These are phyloP conservation scores for Boletales sp. DNA, from an alignment of 768 basidiomycete species.

Conservation along the genomic window DNA sequence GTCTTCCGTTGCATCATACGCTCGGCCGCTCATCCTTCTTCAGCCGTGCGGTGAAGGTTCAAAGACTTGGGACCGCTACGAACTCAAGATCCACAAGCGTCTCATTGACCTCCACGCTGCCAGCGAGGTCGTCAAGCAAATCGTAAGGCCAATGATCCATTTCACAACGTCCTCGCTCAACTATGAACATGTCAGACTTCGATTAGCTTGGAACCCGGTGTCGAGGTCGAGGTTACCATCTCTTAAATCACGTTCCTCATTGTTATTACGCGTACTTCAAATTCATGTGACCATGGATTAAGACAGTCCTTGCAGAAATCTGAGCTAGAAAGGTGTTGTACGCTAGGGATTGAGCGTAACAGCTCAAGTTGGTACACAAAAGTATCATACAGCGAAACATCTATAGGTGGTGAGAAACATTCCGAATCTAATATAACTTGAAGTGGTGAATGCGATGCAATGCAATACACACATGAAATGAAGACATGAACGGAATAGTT, in stretches of 20 bases:
- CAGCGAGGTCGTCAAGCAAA: constrained; percentile 99
- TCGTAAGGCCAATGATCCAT: constrained; percentile 57
- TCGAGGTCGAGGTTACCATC: constrained; percentile 98
- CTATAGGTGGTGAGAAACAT: constrained; percentile 12
- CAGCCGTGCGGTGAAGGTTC: constrained; percentile 99
- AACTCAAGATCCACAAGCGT: constrained; percentile 99
- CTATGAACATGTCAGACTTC: constrained; percentile 61
- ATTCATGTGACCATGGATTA: constrained; percentile 1
- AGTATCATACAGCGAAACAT: constrained; percentile 11
- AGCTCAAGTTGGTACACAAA: constrained; percentile 11
- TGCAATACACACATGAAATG: constrained; percentile 8
- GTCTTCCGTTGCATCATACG: background rate
- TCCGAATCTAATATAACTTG: constrained; percentile 3
- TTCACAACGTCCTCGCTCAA: constrained; percentile 1
- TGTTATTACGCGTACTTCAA: background rate
- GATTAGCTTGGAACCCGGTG: constrained; percentile 98
- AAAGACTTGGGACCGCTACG: constrained; percentile 99
- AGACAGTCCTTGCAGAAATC: background rate
- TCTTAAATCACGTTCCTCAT: constrained; percentile 40
- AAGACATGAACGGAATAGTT: constrained; percentile 7
- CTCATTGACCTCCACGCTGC: constrained; percentile 99
- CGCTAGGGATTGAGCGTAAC: constrained; percentile 9
- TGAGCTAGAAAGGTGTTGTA: background rate
- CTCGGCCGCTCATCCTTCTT: background rate
- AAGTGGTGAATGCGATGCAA: constrained; percentile 4